A percentile compares a stretch with the other conserved stretches of the same genome.
phyloP scores from a whole-genome alignment of 73 alveolate species.

The Tetrahymena borealis region DNA sequence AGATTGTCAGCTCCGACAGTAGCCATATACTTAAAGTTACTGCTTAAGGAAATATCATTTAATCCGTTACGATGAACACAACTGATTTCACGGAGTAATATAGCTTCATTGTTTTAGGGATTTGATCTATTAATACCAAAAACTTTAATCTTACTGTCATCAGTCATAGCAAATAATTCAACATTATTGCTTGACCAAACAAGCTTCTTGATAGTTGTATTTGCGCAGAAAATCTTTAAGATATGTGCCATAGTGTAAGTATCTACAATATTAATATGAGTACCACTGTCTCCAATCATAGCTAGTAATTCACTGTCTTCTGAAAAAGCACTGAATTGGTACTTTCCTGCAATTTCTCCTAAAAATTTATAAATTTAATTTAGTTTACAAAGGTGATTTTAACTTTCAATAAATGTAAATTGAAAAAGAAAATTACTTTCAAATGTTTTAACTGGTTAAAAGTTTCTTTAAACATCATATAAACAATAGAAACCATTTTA shows the following conservation, averaged over 20 bases:
- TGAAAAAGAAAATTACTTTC: conserved; percentile 41
- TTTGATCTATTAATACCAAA: conserved; percentile 38
- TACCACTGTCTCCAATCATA: conserved; percentile 4
- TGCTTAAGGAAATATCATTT: conserved; percentile 21
- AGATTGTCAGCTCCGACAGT: conserved; percentile 31
- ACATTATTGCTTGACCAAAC: conserved; percentile 32
- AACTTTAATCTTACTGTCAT: conserved; percentile 14
- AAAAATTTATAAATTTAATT: neutral
- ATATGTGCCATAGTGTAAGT: conserved; percentile 14
- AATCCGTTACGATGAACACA: conserved; percentile 19
- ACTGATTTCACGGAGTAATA: conserved; percentile 21
- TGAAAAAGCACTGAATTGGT: conserved; percentile 21
- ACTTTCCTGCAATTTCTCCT: neutral
- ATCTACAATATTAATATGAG: conserved; percentile 31
- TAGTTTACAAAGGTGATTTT: neutral
- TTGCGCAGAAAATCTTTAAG: neutral
- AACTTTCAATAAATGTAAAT: neutral
- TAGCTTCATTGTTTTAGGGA: conserved; percentile 13
- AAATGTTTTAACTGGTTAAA: conserved; percentile 70
- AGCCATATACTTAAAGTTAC: conserved; percentile 29
- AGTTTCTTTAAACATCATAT: conserved; percentile 59
- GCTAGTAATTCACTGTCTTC: conserved; percentile 19
- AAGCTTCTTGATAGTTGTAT: neutral
- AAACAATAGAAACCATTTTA: conserved; percentile 54
- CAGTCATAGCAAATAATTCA: conserved; percentile 14